Conservation (phyloP, 2,329 filamentous ascomycete species). For the Pezicula rhizophila region DNA sequence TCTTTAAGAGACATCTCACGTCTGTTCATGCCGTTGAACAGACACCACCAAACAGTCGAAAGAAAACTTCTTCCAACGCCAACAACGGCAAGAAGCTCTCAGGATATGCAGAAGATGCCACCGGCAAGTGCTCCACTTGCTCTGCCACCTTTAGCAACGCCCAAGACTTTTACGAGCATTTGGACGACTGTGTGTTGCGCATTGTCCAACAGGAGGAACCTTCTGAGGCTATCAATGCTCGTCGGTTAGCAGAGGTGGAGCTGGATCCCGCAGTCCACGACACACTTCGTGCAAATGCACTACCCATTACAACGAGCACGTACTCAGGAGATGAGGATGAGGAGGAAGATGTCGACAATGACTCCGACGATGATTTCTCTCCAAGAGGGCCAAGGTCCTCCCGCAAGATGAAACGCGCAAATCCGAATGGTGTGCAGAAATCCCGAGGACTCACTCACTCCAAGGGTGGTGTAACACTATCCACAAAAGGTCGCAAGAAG, state of each 20-base stretch:
- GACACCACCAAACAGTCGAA: conserved; percentile 82
- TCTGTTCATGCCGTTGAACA: conserved; percentile 93
- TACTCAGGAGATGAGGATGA: conserved; percentile 35
- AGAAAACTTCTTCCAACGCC: conserved; percentile 44
- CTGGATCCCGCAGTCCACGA: conserved; percentile 56
- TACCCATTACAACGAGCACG: conserved; percentile 33
- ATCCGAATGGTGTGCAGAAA: conserved; percentile 52
- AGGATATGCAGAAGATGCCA: conserved; percentile 68
- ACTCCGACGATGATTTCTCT: conserved; percentile 52
- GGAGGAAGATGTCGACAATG: conserved; percentile 52
- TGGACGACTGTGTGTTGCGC: conserved; percentile 69
- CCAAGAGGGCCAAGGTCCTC: conserved; percentile 34
- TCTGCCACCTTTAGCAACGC: conserved; percentile 76
- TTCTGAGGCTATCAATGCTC: conserved; percentile 61
- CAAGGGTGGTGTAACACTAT: conserved; percentile 61
- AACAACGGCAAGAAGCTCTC: conserved; percentile 49
- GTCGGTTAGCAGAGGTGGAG: conserved; percentile 59
- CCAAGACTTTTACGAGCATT: conserved; percentile 95
- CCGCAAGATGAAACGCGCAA: conserved; percentile 27
- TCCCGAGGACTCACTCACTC: conserved; percentile 72
- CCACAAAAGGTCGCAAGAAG: conserved; percentile 72
- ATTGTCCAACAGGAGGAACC: conserved; percentile 69
- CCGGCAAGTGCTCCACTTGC: conserved; percentile 89
- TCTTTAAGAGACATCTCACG: conserved; percentile 93
- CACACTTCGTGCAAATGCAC: conserved; percentile 56